Conservation (phyloP, 768 basidiomycete species). For the Lactifluus volemus region DNA sequence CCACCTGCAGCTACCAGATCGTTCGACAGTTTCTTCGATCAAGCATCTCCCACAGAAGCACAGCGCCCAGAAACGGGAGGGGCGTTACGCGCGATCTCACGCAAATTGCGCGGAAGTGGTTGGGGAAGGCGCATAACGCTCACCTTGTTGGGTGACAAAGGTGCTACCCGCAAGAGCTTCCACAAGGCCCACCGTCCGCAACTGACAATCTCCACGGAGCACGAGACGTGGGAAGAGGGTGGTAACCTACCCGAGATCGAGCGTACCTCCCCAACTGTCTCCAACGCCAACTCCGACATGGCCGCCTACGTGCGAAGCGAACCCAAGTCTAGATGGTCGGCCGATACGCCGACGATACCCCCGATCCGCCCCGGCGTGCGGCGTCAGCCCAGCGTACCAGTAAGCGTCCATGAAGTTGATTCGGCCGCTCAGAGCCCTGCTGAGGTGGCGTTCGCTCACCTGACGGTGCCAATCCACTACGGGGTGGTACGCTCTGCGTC, state of each 20-base stretch:
- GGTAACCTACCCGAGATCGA: conserved; percentile 27
- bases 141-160: conserved; percentile 21
- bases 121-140: conserved; percentile 17
- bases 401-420: conserved; percentile 26
- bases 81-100: conserved; percentile 7
- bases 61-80: background rate
- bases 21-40: conserved; percentile 38
- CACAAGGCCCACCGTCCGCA: conserved; percentile 17
- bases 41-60: conserved; percentile 21
- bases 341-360: conserved; percentile 18
- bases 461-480: conserved; percentile 15
- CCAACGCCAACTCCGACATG: conserved; percentile 2
- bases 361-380: conserved; percentile 19
- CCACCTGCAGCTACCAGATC: conserved; percentile 32
- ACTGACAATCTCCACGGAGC: conserved; percentile 38
- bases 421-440: conserved; percentile 25
- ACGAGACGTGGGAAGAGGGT: conserved; percentile 26
- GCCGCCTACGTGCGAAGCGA: background rate
- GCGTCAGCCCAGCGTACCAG: conserved; percentile 31
- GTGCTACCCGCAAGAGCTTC: conserved; percentile 16
- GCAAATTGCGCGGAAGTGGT: conserved; percentile 18
- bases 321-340: conserved; percentile 28
- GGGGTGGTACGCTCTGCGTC: background rate
- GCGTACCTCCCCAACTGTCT: conserved; percentile 18
- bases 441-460: conserved; percentile 21